These are phyloP conservation scores for Manihot esculenta DNA, from an alignment of 441 rosid genomes.

Conservation along the genomic window DNA sequence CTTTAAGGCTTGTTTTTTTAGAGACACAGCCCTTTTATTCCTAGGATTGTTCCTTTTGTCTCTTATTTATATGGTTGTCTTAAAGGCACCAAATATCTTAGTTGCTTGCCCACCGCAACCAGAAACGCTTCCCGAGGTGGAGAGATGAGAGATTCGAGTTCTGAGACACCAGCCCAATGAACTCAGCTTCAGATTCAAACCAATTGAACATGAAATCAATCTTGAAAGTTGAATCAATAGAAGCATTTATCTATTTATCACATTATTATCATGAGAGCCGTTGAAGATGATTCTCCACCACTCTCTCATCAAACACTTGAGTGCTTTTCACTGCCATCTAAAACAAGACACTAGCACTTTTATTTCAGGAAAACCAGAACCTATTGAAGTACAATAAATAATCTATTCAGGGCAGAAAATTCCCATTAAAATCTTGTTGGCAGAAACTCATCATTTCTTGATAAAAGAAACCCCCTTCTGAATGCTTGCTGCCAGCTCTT, in stretches of 20 bases:
- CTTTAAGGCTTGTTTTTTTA: not conserved
- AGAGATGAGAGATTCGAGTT: not conserved
- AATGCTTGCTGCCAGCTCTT: conserved; percentile 79
- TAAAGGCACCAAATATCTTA: not conserved
- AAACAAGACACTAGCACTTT: conserved; percentile 13
- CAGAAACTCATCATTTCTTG: conserved; percentile 43
- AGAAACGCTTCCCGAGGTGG: not conserved
- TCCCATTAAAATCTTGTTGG: not conserved
- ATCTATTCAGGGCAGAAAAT: not conserved
- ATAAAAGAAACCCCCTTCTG: conserved; percentile 69
- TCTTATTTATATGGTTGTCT: not conserved
- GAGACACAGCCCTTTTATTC: not conserved
- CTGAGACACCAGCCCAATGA: not conserved
- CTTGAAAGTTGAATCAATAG: too few relatives aligned
- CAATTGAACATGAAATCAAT: not conserved
- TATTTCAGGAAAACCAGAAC: conserved; percentile 15
- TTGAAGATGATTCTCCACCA: not conserved
- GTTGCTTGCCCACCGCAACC: not conserved
- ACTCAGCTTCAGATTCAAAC: not conserved
- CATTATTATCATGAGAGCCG: conserved; percentile 10
- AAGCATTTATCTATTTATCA: conserved; percentile 14
- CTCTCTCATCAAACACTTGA: not conserved
- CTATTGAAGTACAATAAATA: not conserved
- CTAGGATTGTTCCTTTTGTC: not conserved
- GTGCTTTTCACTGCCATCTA: not conserved